phyloP scores from a whole-genome alignment of 768 basidiomycete genomes.

The Auricularia cornea region DNA sequence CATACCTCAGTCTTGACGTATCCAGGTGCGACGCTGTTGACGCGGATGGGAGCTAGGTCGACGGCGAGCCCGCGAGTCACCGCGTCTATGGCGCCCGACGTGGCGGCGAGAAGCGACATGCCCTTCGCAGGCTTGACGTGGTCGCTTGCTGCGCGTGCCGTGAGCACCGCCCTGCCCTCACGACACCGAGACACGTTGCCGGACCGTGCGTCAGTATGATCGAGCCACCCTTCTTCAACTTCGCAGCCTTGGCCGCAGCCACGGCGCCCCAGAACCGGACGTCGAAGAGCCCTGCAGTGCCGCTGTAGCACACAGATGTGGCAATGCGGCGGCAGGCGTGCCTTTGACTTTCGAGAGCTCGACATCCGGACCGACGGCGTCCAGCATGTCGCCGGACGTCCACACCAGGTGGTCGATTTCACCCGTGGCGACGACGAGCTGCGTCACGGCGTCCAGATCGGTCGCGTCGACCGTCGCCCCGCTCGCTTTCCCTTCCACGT shows the following conservation, averaged over 20 bases:
- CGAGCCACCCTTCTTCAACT: slow-evolving; percentile 1
- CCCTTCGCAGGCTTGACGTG: slow-evolving; percentile 2
- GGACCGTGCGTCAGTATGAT: slow-evolving; percentile 2
- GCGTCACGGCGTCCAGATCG: slow-evolving; percentile 2
- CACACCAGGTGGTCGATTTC: slow-evolving; percentile 10
- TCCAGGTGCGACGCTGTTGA: slow-evolving; percentile 7
- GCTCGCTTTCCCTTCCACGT: background rate
- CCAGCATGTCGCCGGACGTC: slow-evolving; percentile 7
- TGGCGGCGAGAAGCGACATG: background rate
- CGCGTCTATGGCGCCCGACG: slow-evolving; percentile 8
- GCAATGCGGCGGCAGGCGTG: background rate
- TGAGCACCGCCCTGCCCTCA: background rate
- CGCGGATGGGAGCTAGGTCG: slow-evolving; percentile 10
- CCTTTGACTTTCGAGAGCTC: background rate
- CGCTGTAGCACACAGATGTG: too few species aligned
- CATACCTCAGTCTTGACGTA: slow-evolving; percentile 8
- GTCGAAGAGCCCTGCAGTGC: too few species aligned
- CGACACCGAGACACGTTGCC: background rate
- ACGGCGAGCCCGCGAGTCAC: slow-evolving; percentile 8
- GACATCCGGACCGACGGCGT: background rate
- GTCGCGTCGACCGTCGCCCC: slow-evolving; percentile 3
- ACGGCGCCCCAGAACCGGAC: slow-evolving; percentile 6
- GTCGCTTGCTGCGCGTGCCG: background rate
- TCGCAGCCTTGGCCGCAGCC: slow-evolving; percentile 2
- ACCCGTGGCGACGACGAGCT: slow-evolving; percentile 2